phyloP scores from a whole-genome alignment of 129 eudicot genomes.

The Deinandra increscens region DNA sequence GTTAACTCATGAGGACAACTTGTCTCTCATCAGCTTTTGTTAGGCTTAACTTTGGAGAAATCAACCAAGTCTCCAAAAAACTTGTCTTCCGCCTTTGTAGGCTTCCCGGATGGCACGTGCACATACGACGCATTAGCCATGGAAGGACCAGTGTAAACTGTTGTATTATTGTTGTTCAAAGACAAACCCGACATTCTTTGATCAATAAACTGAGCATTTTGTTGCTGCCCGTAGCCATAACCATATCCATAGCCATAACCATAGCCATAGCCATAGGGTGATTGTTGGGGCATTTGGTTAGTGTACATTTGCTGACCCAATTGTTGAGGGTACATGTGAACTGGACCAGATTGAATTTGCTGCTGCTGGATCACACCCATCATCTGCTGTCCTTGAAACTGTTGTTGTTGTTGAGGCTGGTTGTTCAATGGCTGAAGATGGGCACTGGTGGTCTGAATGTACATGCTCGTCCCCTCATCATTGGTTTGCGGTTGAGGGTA shows the following conservation, averaged over 20 bases:
- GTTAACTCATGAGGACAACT: neutral
- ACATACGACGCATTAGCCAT: constrained; percentile 50
- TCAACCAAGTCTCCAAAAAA: constrained; percentile 88
- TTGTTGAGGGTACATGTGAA: constrained; percentile 58
- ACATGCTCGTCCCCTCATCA: constrained; percentile 43
- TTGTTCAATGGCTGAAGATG: constrained; percentile 28
- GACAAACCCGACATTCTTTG: constrained; percentile 66
- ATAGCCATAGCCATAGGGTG: constrained; percentile 28
- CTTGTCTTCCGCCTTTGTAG: constrained; percentile 69
- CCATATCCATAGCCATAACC: constrained; percentile 42
- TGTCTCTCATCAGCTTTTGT: constrained; percentile 52
- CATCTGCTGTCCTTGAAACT: constrained; percentile 38
- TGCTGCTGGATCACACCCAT: constrained; percentile 69
- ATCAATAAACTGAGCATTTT: constrained; percentile 51
- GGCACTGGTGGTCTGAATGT: constrained; percentile 31
- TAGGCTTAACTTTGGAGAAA: constrained; percentile 64
- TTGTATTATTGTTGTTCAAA: constrained; percentile 21
- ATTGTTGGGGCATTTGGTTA: constrained; percentile 58
- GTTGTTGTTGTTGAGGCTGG: constrained; percentile 37
- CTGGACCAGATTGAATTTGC: constrained; percentile 48
- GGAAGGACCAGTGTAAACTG: constrained; percentile 33
- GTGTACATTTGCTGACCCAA: constrained; percentile 47
- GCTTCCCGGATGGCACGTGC: constrained; percentile 64
- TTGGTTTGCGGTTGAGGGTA: constrained; percentile 37
- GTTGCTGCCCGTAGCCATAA: constrained; percentile 52